Conservation (phyloP, 345 rosid genomes). For the Eucalyptus fibrosa region DNA sequence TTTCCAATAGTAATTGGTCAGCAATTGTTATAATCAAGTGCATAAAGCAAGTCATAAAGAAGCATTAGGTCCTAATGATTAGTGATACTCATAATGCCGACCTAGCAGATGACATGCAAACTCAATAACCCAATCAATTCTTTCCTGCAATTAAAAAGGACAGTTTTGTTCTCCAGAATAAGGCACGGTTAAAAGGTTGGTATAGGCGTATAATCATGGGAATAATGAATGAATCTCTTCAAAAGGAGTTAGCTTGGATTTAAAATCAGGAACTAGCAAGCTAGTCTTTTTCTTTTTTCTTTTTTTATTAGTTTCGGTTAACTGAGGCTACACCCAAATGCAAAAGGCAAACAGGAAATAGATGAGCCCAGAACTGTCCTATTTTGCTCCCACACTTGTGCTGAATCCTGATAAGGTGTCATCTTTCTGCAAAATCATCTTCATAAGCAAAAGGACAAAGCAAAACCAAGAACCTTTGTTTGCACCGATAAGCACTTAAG, state of each 20-base stretch:
- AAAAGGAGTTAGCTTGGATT: neutral
- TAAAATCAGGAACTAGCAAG: neutral
- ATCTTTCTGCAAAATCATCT: neutral
- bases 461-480: neutral
- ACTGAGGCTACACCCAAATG: neutral
- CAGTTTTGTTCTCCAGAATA: neutral
- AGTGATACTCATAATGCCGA: neutral
- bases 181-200: neutral
- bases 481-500: constrained; percentile 1
- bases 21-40: neutral
- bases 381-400: constrained; percentile 2
- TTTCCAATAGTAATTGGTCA: neutral
- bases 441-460: neutral
- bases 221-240: neutral
- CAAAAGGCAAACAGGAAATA: neutral
- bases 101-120: neutral
- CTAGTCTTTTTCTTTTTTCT: neutral
- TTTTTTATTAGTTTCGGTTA: no score
- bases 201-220: neutral
- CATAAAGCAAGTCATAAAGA: neutral
- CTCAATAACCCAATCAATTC: neutral
- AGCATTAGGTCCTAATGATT: neutral
- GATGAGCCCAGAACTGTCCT: neutral
- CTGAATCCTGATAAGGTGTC: neutral
- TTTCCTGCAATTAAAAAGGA: neutral